Conservation (phyloP, 352 stramenopile genomes). For the Albugo candida region DNA sequence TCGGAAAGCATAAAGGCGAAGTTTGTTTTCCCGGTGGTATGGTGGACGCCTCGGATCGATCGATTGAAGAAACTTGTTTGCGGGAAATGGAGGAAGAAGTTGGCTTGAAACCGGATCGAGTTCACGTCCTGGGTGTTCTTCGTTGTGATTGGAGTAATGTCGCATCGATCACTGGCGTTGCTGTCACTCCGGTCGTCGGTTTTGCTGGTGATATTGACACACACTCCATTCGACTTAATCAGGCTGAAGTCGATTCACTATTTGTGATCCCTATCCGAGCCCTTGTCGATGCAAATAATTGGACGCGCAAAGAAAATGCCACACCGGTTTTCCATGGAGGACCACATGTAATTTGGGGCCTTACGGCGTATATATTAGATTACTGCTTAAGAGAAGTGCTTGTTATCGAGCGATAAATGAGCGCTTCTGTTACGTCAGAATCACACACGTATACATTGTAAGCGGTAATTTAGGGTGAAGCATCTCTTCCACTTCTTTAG, state of each 20-base stretch:
- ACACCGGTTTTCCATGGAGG: slow-evolving; percentile 87
- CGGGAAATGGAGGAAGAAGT: slow-evolving; percentile 97
- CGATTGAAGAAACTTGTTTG: slow-evolving; percentile 91
- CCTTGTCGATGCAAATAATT: slow-evolving; percentile 74
- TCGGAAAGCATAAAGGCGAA: slow-evolving; percentile 89
- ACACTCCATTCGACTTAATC: slow-evolving; percentile 83
- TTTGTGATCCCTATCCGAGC: slow-evolving; percentile 87
- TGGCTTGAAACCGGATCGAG: slow-evolving; percentile 46
- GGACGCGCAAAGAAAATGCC: slow-evolving; percentile 56
- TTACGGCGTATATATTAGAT: slow-evolving; percentile 92
- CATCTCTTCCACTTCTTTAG: too few relatives aligned
- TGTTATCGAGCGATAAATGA: not conserved
- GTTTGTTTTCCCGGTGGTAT: slow-evolving; percentile 94
- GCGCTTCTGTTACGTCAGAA: too few relatives aligned
- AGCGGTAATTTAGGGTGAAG: too few relatives aligned
- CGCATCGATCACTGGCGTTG: slow-evolving; percentile 88
- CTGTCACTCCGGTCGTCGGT: slow-evolving; percentile 94
- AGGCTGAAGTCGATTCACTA: slow-evolving; percentile 88
- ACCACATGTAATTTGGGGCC: slow-evolving; percentile 90
- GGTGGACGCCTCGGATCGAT: slow-evolving; percentile 82
- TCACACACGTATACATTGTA: too few relatives aligned
- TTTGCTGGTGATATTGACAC: slow-evolving; percentile 88
- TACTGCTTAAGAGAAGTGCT: slow-evolving; percentile 62
- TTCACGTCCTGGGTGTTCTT: slow-evolving; percentile 87
- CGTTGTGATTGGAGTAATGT: slow-evolving; percentile 94